These are phyloP conservation scores for Oryza australiensis DNA, from an alignment of 176 grass and related monocot genomes.

Conservation along the genomic window DNA sequence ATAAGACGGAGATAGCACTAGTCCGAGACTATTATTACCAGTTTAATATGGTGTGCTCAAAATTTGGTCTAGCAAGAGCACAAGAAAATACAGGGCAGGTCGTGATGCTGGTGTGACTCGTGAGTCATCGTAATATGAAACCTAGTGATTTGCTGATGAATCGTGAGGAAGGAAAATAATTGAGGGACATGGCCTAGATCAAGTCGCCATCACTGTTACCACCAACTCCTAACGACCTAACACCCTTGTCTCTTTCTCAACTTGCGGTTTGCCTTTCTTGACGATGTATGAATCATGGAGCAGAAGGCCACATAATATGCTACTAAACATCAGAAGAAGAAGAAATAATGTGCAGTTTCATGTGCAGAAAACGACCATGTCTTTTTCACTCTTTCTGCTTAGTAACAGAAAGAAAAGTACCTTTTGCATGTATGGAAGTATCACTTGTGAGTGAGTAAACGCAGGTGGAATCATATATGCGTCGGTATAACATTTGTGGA, in stretches of 20 bases:
- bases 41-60: neutral
- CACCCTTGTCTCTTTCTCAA: constrained; percentile 43
- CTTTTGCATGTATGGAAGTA: neutral
- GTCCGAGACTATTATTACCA: neutral
- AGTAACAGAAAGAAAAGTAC: neutral
- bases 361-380: neutral
- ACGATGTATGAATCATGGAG: constrained; percentile 23
- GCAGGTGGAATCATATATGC: neutral
- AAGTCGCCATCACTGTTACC: constrained; percentile 19
- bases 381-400: neutral
- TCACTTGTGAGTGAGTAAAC: neutral
- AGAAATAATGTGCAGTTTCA: neutral
- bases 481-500: too few species aligned
- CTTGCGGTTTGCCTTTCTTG: constrained; percentile 19
- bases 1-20: too few species aligned
- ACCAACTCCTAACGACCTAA: constrained; percentile 37
- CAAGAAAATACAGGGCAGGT: neutral
- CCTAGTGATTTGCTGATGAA: neutral
- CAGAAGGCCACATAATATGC: constrained; percentile 16
- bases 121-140: constrained; percentile 16
- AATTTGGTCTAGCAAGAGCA: neutral
- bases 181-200: constrained; percentile 16
- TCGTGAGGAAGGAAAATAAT: constrained; percentile 14
- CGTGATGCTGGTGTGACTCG: neutral
- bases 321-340: neutral